phyloP scores from a whole-genome alignment of 371 early-diverging fungal species.

The Phascolomyces articulosus region DNA sequence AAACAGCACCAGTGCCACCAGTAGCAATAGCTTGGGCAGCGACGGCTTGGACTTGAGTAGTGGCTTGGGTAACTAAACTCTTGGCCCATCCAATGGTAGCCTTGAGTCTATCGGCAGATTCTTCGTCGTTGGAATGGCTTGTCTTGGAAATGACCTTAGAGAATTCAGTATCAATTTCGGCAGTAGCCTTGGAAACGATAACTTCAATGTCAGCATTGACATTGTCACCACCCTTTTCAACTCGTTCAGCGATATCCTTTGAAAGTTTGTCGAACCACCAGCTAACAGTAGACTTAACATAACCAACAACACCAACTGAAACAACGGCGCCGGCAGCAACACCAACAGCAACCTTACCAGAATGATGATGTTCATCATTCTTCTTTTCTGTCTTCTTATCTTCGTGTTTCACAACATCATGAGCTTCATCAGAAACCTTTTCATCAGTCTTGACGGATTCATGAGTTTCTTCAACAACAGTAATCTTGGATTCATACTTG shows the following conservation, averaged over 20 bases:
- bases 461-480: not conserved
- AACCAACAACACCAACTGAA: slow-evolving; percentile 15
- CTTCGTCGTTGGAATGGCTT: not conserved
- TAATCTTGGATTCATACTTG: not conserved
- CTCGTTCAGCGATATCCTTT: slow-evolving; percentile 31
- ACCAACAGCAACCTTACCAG: not conserved
- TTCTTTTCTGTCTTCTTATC: slow-evolving; percentile 30
- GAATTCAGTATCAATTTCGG: slow-evolving; percentile 5
- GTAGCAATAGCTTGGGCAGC: slow-evolving; percentile 12
- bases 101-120: not conserved
- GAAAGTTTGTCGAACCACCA: slow-evolving; percentile 37
- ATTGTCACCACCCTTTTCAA: slow-evolving; percentile 33
- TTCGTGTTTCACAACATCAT: not conserved
- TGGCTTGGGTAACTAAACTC: slow-evolving; percentile 2
- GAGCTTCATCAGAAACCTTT: no score
- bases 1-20: not conserved
- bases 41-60: slow-evolving; percentile 15
- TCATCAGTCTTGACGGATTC: no score
- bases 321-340: slow-evolving; percentile 4
- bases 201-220: slow-evolving; percentile 33
- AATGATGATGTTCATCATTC: slow-evolving; percentile 11
- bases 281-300: not conserved
- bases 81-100: slow-evolving; percentile 12
- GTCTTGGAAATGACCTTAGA: not conserved
- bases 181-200: slow-evolving; percentile 32